Conservation (phyloP, 345 rosid genomes). For the Hibiscus trionum region DNA sequence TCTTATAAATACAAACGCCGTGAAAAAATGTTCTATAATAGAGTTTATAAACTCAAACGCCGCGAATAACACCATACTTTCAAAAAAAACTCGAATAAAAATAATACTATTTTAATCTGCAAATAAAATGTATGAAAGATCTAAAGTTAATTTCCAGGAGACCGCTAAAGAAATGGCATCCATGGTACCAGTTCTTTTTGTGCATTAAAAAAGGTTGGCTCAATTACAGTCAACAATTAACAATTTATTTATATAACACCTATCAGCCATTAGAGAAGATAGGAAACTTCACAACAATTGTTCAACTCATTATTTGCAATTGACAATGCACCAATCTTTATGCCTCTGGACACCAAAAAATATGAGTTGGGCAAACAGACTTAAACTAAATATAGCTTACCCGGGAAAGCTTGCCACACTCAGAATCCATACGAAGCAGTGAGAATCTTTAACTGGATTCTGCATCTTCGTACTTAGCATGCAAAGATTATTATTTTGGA, state of each 20-base stretch:
- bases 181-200: conserved; percentile 2
- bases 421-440: background rate
- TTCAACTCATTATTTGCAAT: conserved; percentile 6
- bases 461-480: background rate
- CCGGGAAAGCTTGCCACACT: background rate
- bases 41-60: no score
- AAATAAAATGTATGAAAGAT: conserved; percentile 16
- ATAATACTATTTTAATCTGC: conserved; percentile 42
- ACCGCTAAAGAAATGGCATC: background rate
- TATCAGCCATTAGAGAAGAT: background rate
- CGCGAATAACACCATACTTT: no score
- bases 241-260: background rate
- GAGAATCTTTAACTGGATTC: background rate
- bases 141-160: conserved; percentile 9
- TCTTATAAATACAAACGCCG: no score
- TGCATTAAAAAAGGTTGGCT: background rate
- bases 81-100: no score
- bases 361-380: background rate
- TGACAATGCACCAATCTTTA: background rate
- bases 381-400: background rate
- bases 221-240: background rate
- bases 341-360: conserved; percentile 1
- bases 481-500: background rate
- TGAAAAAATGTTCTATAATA: no score
- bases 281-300: background rate